Evolutionary conservation across 2,329 filamentous ascomycete species (phyloP).

Genomic region (Pseudodiploospora longispora): DNA sequence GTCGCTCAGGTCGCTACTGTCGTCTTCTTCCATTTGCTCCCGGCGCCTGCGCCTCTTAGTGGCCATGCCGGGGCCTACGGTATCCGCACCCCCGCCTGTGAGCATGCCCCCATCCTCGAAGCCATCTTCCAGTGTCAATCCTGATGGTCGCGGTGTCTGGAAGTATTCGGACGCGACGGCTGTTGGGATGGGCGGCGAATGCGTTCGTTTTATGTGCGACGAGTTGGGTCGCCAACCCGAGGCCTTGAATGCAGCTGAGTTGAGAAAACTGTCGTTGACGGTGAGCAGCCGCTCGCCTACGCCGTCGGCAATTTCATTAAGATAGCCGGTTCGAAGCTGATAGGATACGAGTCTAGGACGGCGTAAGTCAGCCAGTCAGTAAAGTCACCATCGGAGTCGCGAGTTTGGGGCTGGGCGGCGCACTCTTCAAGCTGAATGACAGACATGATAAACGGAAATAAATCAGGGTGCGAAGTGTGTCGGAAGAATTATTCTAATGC

Average conservation of each 20-base stretch:
- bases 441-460: constrained; percentile 21
- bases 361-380: constrained; percentile 12
- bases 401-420: constrained; percentile 5
- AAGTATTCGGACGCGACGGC: constrained; percentile 80
- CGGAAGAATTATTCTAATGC: neutral
- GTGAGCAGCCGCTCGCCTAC: constrained; percentile 79
- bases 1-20: constrained; percentile 78
- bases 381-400: neutral
- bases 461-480: constrained; percentile 3
- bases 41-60: constrained; percentile 58
- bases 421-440: constrained; percentile 33
- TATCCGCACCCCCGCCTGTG: constrained; percentile 59
- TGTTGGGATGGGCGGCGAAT: constrained; percentile 79
- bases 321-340: constrained; percentile 72
- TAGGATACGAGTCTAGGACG: constrained; percentile 64
- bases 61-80: constrained; percentile 58
- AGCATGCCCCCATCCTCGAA: constrained; percentile 67
- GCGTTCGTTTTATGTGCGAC: constrained; percentile 70
- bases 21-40: constrained; percentile 75
- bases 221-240: constrained; percentile 72
- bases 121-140: constrained; percentile 60
- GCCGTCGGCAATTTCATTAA: constrained; percentile 72
- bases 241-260: constrained; percentile 72
- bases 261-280: constrained; percentile 70
- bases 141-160: constrained; percentile 56